phyloP scores from a whole-genome alignment of 2,329 filamentous ascomycete species.

The Colletotrichum filicis region DNA sequence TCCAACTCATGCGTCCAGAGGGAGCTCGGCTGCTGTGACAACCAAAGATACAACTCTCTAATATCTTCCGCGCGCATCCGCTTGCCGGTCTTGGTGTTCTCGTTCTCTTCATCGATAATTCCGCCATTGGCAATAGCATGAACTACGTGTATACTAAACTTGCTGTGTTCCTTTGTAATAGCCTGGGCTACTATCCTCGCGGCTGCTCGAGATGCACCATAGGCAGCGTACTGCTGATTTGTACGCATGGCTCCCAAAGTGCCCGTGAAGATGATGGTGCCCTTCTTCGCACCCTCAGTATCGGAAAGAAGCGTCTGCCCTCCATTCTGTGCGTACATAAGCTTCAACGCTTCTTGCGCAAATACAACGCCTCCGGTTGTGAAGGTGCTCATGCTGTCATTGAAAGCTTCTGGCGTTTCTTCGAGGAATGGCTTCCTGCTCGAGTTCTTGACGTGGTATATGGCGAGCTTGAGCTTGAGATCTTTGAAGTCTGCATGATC shows the following conservation, averaged over 20 bases:
- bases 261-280: conserved; percentile 67
- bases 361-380: conserved; percentile 67
- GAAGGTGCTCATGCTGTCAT: conserved; percentile 59
- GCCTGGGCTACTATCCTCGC: conserved; percentile 66
- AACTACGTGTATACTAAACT: conserved; percentile 67
- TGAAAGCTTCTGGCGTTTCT: conserved; percentile 62
- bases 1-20: conserved; percentile 35
- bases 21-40: conserved; percentile 33
- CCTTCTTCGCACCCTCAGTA: conserved; percentile 61
- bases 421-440: conserved; percentile 65
- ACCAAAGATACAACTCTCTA: conserved; percentile 65
- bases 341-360: conserved; percentile 60
- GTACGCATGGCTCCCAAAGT: conserved; percentile 64
- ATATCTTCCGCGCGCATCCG: conserved; percentile 69
- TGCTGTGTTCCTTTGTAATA: conserved; percentile 65
- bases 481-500: conserved; percentile 56
- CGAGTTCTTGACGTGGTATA: conserved; percentile 67
- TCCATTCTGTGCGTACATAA: conserved; percentile 63
- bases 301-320: conserved; percentile 54
- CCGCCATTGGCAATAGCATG: conserved; percentile 68
- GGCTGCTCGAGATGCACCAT: conserved; percentile 62
- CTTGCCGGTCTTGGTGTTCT: conserved; percentile 60
- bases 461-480: conserved; percentile 61
- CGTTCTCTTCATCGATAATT: conserved; percentile 61
- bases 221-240: conserved; percentile 64